Base-by-base conservation (phyloP, 1,284 basidiomycete genomes). In the Cutaneotrichosporon cutaneum region DNA sequence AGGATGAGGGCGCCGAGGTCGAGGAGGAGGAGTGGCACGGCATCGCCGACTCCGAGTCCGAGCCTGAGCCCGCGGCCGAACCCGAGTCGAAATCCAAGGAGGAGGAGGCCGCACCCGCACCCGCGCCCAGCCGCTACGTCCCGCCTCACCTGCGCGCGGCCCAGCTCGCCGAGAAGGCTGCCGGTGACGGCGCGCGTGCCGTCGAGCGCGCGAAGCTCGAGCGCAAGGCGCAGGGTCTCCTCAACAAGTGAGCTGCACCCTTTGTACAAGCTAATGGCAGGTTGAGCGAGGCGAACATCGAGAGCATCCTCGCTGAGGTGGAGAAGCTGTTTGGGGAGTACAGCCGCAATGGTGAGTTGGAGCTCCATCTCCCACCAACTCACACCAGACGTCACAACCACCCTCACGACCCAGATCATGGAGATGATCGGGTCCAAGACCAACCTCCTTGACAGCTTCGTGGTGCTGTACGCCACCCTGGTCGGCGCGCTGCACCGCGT, bases 251-350 rank as follows among this genome's bases (percentile, higher is more conserved):
- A 61, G 82, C 69, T 35, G 16, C 3, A 11, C 8, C 26, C n/a
- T 22, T 0, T 1, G 22, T 2, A 0, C 14, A 1, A n/a, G 24
- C 50, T 54, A 24, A 39, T 59, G 55, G 36, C 65, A 92, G 91
- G 68, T 83, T 94, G 86, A 91, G 88, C 69, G 94, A 97, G 76
- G 90, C 89, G 76, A 98, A 98, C 71, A 88, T 98, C 61, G 84
- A 86, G 10, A 84, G 85, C 0, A 92, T 98, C 50, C 73, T 97
- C 8, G 85, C 86, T 52, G 85, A 87, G 52, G 82, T 95, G 30
- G 90, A 95, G 71, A 85, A 85, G 4, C 76, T 93, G 9, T 97
- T 95, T 74, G 83, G 88, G 59, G 85, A 87, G 45, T 80, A 94
- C 76, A 83, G 89, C 44, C 85, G 95, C 60, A 88, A 94, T 77